Percentiles rank a stretch among this genome's conserved stretches.
These are phyloP conservation scores for Kodamaea sp. DNA, from an alignment of 1,139 yeast genomes.

Conservation along the genomic window DNA sequence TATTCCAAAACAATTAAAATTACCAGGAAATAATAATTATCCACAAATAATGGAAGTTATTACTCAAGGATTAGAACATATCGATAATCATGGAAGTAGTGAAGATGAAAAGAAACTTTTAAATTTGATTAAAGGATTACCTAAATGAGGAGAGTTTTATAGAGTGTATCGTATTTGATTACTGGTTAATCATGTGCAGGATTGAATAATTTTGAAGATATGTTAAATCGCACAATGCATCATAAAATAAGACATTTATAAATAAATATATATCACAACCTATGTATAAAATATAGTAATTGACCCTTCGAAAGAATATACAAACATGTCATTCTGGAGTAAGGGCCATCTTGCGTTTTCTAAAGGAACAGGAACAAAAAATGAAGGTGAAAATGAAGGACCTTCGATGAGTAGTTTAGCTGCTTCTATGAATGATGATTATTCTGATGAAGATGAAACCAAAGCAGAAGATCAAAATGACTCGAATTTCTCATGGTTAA, in stretches of 20 bases:
- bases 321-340: too few relatives aligned
- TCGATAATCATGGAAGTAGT: constrained; percentile 20
- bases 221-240: too few relatives aligned
- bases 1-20: constrained; percentile 39
- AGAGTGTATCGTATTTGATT: too few relatives aligned
- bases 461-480: constrained; percentile 17
- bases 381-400: too few relatives aligned
- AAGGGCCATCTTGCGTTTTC: too few relatives aligned
- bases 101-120: constrained; percentile 23
- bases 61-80: constrained; percentile 41
- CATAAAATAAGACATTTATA: too few relatives aligned
- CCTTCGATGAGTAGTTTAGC: constrained; percentile 6
- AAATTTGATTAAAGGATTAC: constrained; percentile 17
- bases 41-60: constrained; percentile 42
- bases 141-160: background rate
- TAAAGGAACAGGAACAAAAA: too few relatives aligned
- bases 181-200: too few relatives aligned
- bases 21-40: constrained; percentile 39
- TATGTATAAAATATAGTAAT: too few relatives aligned
- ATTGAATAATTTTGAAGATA: too few relatives aligned
- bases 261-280: too few relatives aligned
- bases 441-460: constrained; percentile 8
- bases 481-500: constrained; percentile 5
- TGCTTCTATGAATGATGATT: constrained; percentile 5
- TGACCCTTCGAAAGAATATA: too few relatives aligned